Evolutionary conservation across 2,329 filamentous ascomycete genomes (phyloP), one percentile per base, ranked within the genome.

Genomic region (Cytospora paraplurivora): DNA sequence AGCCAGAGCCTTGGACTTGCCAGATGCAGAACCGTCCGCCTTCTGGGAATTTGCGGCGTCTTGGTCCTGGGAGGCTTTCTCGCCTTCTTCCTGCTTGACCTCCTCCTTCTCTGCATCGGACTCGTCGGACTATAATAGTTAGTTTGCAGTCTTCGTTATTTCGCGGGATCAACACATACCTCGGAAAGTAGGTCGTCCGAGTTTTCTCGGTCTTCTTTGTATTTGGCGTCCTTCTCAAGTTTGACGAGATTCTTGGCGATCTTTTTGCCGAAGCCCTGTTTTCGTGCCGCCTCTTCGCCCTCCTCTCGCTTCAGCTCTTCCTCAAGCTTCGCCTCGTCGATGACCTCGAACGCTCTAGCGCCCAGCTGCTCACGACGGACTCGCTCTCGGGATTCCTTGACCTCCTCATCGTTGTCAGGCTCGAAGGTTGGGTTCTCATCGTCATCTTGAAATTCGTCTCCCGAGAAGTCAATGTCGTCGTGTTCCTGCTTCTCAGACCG

Each of bases 201-300:
- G 53, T 73, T 71, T 5, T 79, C 79, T 12, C 76, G 77, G 62
- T 81, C 91, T 68, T 87, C 90, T 70, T 91, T 91, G 72, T 97
- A 97, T 67, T 95, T 90, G 68, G 87, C 88, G 69, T 96, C 91
- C 75, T 92, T 90, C 76, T 97, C 95, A 59, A 91, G 85, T 77
- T 91, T 94, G 69, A 89, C 88, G 12, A 98, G 82, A 12, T 90
- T 88, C 76, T 96, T 96, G 64, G 90, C 88, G 6, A 93, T 84
- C 53, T 85, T 82, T 75, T 94, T 96, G 66, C 92, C 90, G 62
- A 90, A 83, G 67, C 87, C 85, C 74, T 88, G 90, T 66, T 86
- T 81, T 19, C 44, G 44, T 65, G 86, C 82, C 63, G 91, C 83
- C 68, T 89, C 88, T 68, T 91, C 89, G 71, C 87, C 85, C 69